Percentiles rank a stretch among this genome's conserved stretches.
Conservation (phyloP, 805 yeast genomes). For the Saccharomycopsis babjevae region DNA sequence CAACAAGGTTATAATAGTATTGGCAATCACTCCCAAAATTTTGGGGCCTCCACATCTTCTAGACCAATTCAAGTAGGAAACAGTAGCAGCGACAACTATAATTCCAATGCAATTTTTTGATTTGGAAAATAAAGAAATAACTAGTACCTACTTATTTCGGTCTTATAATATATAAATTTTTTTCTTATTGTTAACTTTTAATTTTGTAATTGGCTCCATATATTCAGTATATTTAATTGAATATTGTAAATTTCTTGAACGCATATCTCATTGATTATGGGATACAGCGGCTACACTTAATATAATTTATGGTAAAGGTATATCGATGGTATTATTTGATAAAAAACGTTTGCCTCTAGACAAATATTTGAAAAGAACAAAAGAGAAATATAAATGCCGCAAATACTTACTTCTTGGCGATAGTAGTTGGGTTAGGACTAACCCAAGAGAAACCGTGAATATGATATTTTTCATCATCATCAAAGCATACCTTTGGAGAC, state of each 20-base stretch:
- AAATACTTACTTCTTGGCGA: neutral
- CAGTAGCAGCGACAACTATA: neutral
- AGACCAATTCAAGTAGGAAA: neutral
- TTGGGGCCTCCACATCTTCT: neutral
- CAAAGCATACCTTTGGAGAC: slow-evolving; percentile 19
- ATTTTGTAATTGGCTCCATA: neutral
- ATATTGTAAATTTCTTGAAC: neutral
- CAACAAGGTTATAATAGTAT: neutral
- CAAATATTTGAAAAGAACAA: neutral
- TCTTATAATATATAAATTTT: neutral
- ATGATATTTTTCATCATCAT: slow-evolving; percentile 18
- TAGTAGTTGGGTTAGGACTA: slow-evolving; percentile 17
- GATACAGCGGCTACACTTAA: too few relatives aligned
- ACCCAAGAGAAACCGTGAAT: slow-evolving; percentile 15
- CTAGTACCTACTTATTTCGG: neutral
- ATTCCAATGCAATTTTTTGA: neutral
- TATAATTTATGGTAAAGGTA: neutral
- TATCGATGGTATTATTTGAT: neutral
- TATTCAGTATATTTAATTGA: neutral
- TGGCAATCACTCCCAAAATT: neutral
- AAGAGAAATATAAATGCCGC: neutral
- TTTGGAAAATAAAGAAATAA: neutral
- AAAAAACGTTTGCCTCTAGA: neutral
- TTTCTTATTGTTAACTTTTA: neutral
- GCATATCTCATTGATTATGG: too few relatives aligned